These are phyloP conservation scores for Auriculariales sp. DNA, from an alignment of 768 basidiomycete species.

Conservation along the genomic window DNA sequence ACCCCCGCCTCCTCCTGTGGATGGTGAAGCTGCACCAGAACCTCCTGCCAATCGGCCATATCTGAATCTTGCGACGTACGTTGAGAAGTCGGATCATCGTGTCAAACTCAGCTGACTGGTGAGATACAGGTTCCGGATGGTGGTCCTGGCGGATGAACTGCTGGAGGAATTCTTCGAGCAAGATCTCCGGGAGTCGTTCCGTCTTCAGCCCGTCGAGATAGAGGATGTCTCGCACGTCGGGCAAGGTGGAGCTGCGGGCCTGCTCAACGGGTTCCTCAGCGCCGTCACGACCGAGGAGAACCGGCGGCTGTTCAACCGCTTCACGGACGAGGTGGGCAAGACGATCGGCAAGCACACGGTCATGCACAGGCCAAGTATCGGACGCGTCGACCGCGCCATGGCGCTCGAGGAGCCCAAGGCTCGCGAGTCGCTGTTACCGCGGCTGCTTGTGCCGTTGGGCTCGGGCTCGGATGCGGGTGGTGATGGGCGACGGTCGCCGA, in stretches of 20 bases:
- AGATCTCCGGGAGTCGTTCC: conserved; percentile 81
- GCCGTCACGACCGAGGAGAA: conserved; percentile 83
- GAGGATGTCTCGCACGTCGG: conserved; percentile 37
- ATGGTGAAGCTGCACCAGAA: conserved; percentile 24
- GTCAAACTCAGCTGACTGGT: conserved; percentile 4
- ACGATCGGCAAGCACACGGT: conserved; percentile 89
- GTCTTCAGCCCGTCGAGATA: conserved; percentile 41
- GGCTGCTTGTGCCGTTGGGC: conserved; percentile 16
- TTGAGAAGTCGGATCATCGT: not conserved
- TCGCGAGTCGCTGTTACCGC: conserved; percentile 68
- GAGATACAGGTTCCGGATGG: conserved; percentile 83
- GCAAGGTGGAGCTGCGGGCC: conserved; percentile 26
- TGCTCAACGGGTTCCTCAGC: conserved; percentile 73
- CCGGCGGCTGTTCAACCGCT: conserved; percentile 83
- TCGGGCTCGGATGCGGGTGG: no score
- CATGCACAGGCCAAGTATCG: conserved; percentile 56
- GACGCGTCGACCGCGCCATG: conserved; percentile 50
- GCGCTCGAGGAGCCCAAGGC: conserved; percentile 72
- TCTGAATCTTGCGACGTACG: conserved; percentile 78
- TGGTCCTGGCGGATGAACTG: conserved; percentile 90
- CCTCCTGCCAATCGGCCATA: conserved; percentile 77
- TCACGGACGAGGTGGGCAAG: conserved; percentile 90
- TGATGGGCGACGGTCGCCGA: not conserved
- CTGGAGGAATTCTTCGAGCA: conserved; percentile 94
- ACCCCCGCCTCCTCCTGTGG: conserved; percentile 18